phyloP scores from a whole-genome alignment of 2,329 filamentous ascomycete genomes.

The Juglanconis sp. region DNA sequence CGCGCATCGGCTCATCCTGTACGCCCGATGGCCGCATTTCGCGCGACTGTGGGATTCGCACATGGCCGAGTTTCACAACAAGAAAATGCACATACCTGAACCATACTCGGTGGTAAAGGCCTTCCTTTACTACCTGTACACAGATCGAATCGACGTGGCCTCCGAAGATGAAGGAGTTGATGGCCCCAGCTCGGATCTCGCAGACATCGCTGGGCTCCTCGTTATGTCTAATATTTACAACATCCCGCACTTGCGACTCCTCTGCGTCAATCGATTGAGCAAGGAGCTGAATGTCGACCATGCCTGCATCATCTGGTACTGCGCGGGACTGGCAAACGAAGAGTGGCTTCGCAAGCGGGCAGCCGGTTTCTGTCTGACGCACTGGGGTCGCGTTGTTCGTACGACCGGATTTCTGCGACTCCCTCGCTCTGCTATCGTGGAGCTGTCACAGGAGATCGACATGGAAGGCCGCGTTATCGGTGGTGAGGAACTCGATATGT shows the following conservation, averaged over 20 bases:
- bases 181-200: conserved; percentile 72
- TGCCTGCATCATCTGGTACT: conserved; percentile 94
- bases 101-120: conserved; percentile 91
- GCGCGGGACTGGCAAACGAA: conserved; percentile 83
- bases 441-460: conserved; percentile 90
- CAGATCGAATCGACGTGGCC: conserved; percentile 73
- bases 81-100: conserved; percentile 96
- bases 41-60: conserved; percentile 85
- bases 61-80: conserved; percentile 96
- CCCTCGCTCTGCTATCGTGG: conserved; percentile 75
- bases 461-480: conserved; percentile 87
- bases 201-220: conserved; percentile 87
- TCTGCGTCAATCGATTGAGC: conserved; percentile 86
- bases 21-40: conserved; percentile 96
- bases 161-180: conserved; percentile 46
- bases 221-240: conserved; percentile 99
- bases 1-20: conserved; percentile 90
- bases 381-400: conserved; percentile 92
- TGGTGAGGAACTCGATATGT: conserved; percentile 72
- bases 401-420: conserved; percentile 82
- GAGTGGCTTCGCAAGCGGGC: conserved; percentile 90
- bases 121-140: conserved; percentile 95
- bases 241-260: conserved; percentile 84
- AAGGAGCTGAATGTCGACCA: conserved; percentile 93
- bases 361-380: conserved; percentile 81